phyloP scores from a whole-genome alignment of 1,139 yeast genomes.

The Suhomyces kunorum region DNA sequence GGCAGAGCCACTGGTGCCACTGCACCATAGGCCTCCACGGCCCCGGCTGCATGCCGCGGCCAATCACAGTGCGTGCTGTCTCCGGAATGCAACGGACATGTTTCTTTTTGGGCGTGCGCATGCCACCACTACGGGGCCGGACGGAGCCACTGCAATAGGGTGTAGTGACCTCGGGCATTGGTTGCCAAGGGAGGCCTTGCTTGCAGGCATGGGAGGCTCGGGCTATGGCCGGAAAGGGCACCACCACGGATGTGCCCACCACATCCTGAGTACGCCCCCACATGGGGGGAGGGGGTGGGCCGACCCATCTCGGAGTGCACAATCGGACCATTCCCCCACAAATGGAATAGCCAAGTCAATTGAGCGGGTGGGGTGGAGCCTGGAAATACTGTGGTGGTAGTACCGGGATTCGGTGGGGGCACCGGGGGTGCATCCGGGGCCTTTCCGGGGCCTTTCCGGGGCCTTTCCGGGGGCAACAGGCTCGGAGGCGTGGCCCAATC shows the following conservation, averaged over 20 bases:
- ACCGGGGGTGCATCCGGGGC: neutral
- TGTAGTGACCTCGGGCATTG: slow-evolving; percentile 5
- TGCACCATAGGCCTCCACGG: no score
- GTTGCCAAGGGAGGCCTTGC: no score
- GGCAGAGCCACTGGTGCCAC: slow-evolving; percentile 5
- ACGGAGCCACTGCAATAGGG: neutral
- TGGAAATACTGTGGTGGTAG: no score
- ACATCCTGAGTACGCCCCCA: neutral
- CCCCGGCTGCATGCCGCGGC: no score
- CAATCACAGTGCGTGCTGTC: slow-evolving; percentile 13
- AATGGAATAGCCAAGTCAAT: no score
- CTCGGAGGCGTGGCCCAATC: slow-evolving; percentile 7
- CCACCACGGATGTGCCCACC: neutral
- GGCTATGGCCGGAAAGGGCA: neutral
- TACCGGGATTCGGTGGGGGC: neutral
- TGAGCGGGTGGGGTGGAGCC: no score
- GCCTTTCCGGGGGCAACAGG: no score
- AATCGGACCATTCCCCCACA: neutral
- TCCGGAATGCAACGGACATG: slow-evolving; percentile 14
- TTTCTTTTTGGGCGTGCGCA: slow-evolving; percentile 12
- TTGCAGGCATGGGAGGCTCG: neutral
- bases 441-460: neutral
- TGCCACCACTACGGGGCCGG: slow-evolving; percentile 3
- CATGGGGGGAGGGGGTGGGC: no score
- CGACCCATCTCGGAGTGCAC: slow-evolving; percentile 1